Percentiles rank a stretch among this genome's conserved stretches.
Conservation (phyloP, 495 filamentous ascomycete species). For the Umbilicaria muhlenbergii region DNA sequence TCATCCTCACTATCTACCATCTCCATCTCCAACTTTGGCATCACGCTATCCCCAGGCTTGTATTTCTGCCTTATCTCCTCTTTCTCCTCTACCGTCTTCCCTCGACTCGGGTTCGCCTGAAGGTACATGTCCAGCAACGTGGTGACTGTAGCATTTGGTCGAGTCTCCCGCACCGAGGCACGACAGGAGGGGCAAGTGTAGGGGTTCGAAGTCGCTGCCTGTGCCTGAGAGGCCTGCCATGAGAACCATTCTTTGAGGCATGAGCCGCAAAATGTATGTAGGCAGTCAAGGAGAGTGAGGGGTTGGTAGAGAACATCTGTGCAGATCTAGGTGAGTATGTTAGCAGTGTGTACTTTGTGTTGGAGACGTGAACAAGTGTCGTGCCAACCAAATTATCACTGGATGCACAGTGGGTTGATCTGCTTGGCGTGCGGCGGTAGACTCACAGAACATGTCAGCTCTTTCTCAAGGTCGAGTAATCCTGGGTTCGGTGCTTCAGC, state of each 20-base stretch:
- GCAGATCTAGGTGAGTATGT: conserved; percentile 53
- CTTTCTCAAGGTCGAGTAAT: conserved; percentile 59
- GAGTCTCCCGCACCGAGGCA: conserved; percentile 65
- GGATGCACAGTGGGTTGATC: too few relatives aligned
- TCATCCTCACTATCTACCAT: conserved; percentile 36
- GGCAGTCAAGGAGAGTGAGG: conserved; percentile 88
- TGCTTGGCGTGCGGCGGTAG: neutral
- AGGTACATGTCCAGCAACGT: conserved; percentile 68
- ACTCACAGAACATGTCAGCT: conserved; percentile 83
- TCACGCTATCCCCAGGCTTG: conserved; percentile 59
- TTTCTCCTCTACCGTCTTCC: conserved; percentile 50
- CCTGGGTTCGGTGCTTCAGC: conserved; percentile 16
- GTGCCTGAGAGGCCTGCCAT: conserved; percentile 41
- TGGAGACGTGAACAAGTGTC: too few relatives aligned
- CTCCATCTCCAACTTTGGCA: conserved; percentile 36
- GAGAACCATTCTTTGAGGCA: conserved; percentile 92
- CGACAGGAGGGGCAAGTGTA: conserved; percentile 91
- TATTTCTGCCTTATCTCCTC: conserved; percentile 53
- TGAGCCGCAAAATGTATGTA: conserved; percentile 91
- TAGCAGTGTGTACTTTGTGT: neutral
- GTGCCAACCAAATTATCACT: too few relatives aligned
- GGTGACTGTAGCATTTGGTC: conserved; percentile 68
- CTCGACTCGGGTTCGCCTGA: conserved; percentile 55
- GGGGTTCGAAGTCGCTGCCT: conserved; percentile 30
- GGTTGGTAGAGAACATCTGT: conserved; percentile 92